Evolutionary conservation across 208 protist species (phyloP), one percentile per base, ranked within the genome.

Genomic region (Crithidia thermophila): DNA sequence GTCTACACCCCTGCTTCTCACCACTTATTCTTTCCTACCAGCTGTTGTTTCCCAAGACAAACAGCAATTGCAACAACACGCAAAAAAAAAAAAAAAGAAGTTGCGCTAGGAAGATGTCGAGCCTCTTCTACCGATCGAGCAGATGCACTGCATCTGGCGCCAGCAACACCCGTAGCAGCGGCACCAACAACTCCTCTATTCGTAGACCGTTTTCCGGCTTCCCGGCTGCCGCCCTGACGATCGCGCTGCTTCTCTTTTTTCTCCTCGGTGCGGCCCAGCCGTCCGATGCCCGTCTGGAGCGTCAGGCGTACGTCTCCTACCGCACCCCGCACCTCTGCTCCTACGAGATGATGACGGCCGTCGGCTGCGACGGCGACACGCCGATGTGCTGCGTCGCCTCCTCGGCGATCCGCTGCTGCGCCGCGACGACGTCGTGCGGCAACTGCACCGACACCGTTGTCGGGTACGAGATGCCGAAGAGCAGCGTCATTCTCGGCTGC

Each of bases 371-470:
- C 3, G 39, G 30, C 1, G 18, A 47, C 14, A 64, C 46, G 34
- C 77, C 77, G 3, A 72, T 76, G 51, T 83, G 77, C 67, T 83
- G 77, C 36, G 52, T 68, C 16, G 33, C 31, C n/a, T 69, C 61
- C 3, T 76, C 62, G 0, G 59, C 66, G 0, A 53, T 83, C 9
- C 72, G 71, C 43, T 83, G 77, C 72, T 83, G 77, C 30, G 28
- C 59, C 9, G 51, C 33, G 37, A 47, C 46, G 25, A 72, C 47
- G 14, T 61, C 67, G n/a, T 79, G 68, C 52, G 72, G 72, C 11
- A 56, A 56, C 49, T 77, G 72, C 72, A 75, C 62, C 0, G 33
- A 68, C 3, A 30, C 18, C 36, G 21, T 68, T 16, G 69, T 67
- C 9, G 69, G 77, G 23, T 83, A 75, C 61, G 55, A 78, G 31